A percentile compares a stretch with the other conserved stretches of the same genome.
Evolutionary conservation across 2,329 filamentous ascomycete genomes (phyloP).

Genomic region (Camptophora hylomeconis): DNA sequence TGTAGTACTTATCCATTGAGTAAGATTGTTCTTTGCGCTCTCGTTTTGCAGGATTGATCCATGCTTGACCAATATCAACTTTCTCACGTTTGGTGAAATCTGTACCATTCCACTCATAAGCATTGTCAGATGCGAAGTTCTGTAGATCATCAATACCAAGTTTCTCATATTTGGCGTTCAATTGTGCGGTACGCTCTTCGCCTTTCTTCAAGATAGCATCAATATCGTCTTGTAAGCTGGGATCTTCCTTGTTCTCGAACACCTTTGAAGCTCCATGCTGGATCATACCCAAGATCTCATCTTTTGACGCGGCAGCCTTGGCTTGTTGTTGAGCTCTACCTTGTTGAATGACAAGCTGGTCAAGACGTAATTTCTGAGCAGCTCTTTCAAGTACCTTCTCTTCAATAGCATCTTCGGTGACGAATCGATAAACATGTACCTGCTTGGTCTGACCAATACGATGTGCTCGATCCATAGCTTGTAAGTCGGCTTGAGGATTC

Average conservation of each 20-base stretch:
- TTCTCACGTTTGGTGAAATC: slow-evolving; percentile 88
- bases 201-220: slow-evolving; percentile 77
- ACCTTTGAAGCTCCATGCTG: slow-evolving; percentile 96
- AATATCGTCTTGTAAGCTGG: slow-evolving; percentile 63
- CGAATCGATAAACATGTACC: slow-evolving; percentile 89
- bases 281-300: slow-evolving; percentile 94
- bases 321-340: slow-evolving; percentile 81
- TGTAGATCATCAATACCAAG: slow-evolving; percentile 93
- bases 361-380: slow-evolving; percentile 88
- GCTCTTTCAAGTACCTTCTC: slow-evolving; percentile 96
- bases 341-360: slow-evolving; percentile 96
- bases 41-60: slow-evolving; percentile 97
- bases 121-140: slow-evolving; percentile 93
- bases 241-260: slow-evolving; percentile 60
- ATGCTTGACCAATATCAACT: slow-evolving; percentile 69
- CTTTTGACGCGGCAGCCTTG: slow-evolving; percentile 88
- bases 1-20: slow-evolving; percentile 98
- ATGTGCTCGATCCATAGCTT: slow-evolving; percentile 97
- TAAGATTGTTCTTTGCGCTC: slow-evolving; percentile 97
- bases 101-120: slow-evolving; percentile 98
- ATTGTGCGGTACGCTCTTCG: slow-evolving; percentile 74
- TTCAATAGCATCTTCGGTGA: slow-evolving; percentile 96
- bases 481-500: slow-evolving; percentile 96
- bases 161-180: slow-evolving; percentile 92
- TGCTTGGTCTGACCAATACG: slow-evolving; percentile 98